These are phyloP conservation scores for Pseudogymnoascus sp. DNA, from an alignment of 2,329 filamentous ascomycete species.

Conservation along the genomic window DNA sequence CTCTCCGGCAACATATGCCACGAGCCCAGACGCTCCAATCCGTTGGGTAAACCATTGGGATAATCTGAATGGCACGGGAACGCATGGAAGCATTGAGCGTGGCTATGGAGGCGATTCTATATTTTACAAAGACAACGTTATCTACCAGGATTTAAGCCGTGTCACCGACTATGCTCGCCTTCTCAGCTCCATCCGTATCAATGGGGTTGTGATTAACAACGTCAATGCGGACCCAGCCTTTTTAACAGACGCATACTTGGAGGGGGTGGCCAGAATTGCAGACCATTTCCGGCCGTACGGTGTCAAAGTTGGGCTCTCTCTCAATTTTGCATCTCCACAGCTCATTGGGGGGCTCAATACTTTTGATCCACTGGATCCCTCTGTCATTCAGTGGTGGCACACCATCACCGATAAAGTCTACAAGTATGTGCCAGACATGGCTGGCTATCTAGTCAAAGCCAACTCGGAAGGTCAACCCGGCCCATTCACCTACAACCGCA, in stretches of 20 bases:
- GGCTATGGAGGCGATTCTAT: conserved; percentile 63
- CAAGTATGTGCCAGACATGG: conserved; percentile 55
- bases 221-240: conserved; percentile 60
- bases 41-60: conserved; percentile 71
- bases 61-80: conserved; percentile 46
- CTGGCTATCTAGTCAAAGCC: conserved; percentile 64
- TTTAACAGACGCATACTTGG: conserved; percentile 49
- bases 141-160: conserved; percentile 53
- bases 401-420: conserved; percentile 55
- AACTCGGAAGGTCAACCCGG: conserved; percentile 67
- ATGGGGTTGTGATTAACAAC: conserved; percentile 63
- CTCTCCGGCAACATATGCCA: conserved; percentile 38
- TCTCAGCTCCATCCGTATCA: conserved; percentile 58
- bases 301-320: conserved; percentile 56
- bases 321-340: conserved; percentile 62
- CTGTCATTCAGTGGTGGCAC: conserved; percentile 57
- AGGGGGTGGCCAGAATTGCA: conserved; percentile 55
- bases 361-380: conserved; percentile 56
- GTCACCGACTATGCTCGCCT: conserved; percentile 58
- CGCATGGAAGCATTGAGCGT: conserved; percentile 52
- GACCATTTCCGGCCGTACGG: conserved; percentile 62
- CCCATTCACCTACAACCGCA: conserved; percentile 62
- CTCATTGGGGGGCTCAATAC: conserved; percentile 48
- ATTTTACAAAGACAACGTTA: conserved; percentile 53
- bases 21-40: conserved; percentile 53